Conservation (phyloP, 2,329 filamentous ascomycete genomes). For the Pezicula rhizophila region DNA sequence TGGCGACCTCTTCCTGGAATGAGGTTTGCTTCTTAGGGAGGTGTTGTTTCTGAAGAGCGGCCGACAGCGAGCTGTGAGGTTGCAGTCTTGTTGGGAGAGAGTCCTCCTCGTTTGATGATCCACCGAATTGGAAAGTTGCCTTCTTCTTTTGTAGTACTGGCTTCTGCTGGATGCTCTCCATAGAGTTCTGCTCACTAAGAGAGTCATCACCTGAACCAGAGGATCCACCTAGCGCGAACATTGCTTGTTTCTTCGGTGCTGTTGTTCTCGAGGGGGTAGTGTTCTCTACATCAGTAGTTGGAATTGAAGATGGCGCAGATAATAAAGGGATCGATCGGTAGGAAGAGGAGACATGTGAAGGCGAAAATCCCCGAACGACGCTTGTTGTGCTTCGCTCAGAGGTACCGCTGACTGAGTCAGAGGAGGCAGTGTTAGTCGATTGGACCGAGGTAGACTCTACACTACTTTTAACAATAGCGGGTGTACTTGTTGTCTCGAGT, state of each 20-base stretch:
- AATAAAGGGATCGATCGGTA: slow-evolving; percentile 43
- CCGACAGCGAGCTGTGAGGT: slow-evolving; percentile 47
- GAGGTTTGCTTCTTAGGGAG: slow-evolving; percentile 70
- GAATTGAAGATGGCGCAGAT: slow-evolving; percentile 31
- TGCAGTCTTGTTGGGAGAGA: slow-evolving; percentile 51
- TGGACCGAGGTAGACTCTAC: slow-evolving; percentile 22
- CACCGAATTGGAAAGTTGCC: slow-evolving; percentile 67
- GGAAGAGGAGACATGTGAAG: slow-evolving; percentile 64
- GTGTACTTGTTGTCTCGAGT: slow-evolving; percentile 42
- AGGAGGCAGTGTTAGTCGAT: slow-evolving; percentile 31
- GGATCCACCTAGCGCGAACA: slow-evolving; percentile 43
- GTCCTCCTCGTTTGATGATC: slow-evolving; percentile 78
- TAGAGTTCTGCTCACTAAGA: slow-evolving; percentile 25
- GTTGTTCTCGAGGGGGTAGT: slow-evolving; percentile 44
- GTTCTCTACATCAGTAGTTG: slow-evolving; percentile 45
- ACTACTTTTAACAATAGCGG: slow-evolving; percentile 24
- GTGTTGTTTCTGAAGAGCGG: slow-evolving; percentile 40
- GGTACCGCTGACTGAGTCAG: slow-evolving; percentile 29
- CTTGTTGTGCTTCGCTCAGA: slow-evolving; percentile 43
- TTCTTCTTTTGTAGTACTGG: slow-evolving; percentile 42
- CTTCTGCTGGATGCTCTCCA: slow-evolving; percentile 18
- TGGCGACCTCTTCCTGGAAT: slow-evolving; percentile 71
- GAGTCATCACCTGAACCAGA: slow-evolving; percentile 31
- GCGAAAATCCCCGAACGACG: slow-evolving; percentile 81
- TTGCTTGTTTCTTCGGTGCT: slow-evolving; percentile 52